These are phyloP conservation scores for Violaceomyces palustris DNA, from an alignment of 1,284 basidiomycete species.

Conservation along the genomic window DNA sequence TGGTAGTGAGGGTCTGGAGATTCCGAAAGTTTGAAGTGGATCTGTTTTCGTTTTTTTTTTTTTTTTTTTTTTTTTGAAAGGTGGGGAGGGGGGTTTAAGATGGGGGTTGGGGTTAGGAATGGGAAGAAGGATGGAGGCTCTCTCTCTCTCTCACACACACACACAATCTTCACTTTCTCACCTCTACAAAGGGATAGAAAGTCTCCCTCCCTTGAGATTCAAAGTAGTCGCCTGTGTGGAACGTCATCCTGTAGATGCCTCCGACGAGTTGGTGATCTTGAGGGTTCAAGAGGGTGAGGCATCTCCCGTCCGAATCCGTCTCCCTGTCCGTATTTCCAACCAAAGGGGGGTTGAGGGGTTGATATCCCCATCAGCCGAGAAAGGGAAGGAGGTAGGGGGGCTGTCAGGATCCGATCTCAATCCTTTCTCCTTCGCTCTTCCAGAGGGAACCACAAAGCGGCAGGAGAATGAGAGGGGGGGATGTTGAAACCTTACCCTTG, in stretches of 20 bases:
- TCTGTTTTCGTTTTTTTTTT: conserved; percentile 62
- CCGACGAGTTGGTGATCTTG: conserved; percentile 57
- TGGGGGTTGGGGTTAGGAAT: too few species aligned
- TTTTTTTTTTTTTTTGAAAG: too few species aligned
- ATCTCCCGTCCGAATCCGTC: conserved; percentile 79
- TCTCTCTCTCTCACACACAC: too few species aligned
- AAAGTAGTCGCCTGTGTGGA: conserved; percentile 79
- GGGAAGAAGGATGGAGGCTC: too few species aligned
- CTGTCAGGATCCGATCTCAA: conserved; percentile 14
- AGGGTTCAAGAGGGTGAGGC: conserved; percentile 64
- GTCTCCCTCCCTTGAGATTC: conserved; percentile 61
- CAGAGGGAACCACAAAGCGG: conserved; percentile 18
- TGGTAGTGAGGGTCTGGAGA: conserved; percentile 65
- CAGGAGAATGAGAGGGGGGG: conserved; percentile 36
- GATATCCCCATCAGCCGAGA: neutral
- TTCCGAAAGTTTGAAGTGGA: conserved; percentile 31
- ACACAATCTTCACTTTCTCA: too few species aligned
- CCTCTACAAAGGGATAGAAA: conserved; percentile 86
- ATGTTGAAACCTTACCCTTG: conserved; percentile 55
- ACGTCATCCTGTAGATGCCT: conserved; percentile 71
- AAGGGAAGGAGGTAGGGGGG: conserved; percentile 16
- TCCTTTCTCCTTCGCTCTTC: conserved; percentile 10
- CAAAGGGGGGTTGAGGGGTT: conserved; percentile 1
- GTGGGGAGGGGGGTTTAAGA: too few species aligned
- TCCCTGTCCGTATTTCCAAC: conserved; percentile 58